Evolutionary conservation across 1,284 basidiomycete genomes (phyloP).

Genomic region (Tetrapyrgos nigripes): DNA sequence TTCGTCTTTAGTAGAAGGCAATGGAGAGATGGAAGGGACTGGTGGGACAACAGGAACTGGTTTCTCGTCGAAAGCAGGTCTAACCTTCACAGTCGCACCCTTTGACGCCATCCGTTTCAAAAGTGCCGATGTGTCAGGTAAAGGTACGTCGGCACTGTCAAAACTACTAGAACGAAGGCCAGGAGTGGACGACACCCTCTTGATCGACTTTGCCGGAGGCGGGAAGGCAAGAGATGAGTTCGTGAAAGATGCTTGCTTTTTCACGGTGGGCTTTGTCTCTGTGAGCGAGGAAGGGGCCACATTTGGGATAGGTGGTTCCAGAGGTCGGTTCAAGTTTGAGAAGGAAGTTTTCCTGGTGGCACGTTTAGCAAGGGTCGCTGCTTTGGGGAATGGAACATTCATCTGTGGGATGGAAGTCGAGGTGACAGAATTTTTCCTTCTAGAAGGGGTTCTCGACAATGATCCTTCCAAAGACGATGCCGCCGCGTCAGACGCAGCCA

Average conservation of each 20-base stretch:
- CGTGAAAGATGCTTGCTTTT: not conserved
- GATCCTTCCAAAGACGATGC: not conserved
- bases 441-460: not conserved
- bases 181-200: not conserved
- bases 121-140: constrained; percentile 4
- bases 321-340: not conserved
- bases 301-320: not conserved
- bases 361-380: constrained; percentile 4
- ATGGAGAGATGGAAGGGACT: not conserved
- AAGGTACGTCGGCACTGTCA: not conserved
- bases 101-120: not conserved
- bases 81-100: no score
- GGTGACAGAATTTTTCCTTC: not conserved
- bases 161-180: not conserved
- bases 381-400: constrained; percentile 5
- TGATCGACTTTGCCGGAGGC: not conserved
- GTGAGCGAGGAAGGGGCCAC: not conserved
- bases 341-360: not conserved
- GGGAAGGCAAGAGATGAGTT: not conserved
- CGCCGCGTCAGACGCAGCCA: not conserved
- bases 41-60: not conserved
- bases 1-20: not conserved
- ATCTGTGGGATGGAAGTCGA: not conserved
- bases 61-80: no score
- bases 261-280: no score